Conservation (phyloP, 1,284 basidiomycete genomes). For the Ustilago vetiveriae region DNA sequence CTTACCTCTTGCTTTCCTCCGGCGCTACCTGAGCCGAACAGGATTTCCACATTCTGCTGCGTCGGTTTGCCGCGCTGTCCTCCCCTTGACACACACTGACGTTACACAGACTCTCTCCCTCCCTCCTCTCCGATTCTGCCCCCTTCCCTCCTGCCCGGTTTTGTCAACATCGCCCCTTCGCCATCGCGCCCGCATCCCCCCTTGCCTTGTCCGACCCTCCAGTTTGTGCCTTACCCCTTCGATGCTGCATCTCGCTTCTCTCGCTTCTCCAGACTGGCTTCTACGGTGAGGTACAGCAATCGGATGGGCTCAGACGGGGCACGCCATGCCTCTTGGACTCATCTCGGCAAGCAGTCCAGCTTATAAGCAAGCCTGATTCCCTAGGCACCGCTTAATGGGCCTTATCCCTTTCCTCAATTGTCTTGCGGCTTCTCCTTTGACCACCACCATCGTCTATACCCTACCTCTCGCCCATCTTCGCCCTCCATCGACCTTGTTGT, state of each 20-base stretch:
- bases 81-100: too few species aligned
- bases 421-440: background rate
- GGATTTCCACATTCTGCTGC: background rate
- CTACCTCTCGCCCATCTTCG: background rate
- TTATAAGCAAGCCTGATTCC: background rate
- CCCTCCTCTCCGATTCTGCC: background rate
- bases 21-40: background rate
- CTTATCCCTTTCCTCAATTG: background rate
- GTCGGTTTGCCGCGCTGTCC: too few species aligned
- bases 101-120: too few species aligned
- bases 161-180: background rate
- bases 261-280: slow-evolving; percentile 31
- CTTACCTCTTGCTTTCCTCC: background rate
- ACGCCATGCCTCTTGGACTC: background rate
- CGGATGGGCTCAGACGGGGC: background rate
- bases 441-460: slow-evolving; percentile 8
- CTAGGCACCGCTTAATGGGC: background rate
- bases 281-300: slow-evolving; percentile 22
- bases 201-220: background rate
- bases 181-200: background rate
- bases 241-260: slow-evolving; percentile 36
- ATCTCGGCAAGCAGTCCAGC: background rate
- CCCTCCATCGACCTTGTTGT: background rate
- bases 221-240: slow-evolving; percentile 14
- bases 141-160: background rate